A percentile compares a stretch with the other conserved stretches of the same genome.
These are phyloP conservation scores for Capsicum baccatum DNA, from an alignment of 257 asterid genomes.

Conservation along the genomic window DNA sequence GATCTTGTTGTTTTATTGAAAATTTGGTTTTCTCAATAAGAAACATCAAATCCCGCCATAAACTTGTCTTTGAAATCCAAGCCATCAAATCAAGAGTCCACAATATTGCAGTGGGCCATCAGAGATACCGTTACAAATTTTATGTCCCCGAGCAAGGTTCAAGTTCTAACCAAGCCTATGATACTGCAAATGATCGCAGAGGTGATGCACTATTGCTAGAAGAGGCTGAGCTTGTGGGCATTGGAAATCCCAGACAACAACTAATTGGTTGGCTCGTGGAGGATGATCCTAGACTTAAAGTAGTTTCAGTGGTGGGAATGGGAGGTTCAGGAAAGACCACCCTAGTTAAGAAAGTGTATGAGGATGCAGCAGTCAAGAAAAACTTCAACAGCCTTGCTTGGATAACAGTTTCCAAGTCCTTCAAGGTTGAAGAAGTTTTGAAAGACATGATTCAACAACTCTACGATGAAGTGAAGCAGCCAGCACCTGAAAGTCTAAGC, in stretches of 20 bases:
- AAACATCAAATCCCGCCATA: conserved; percentile 28
- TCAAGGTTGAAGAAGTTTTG: conserved; percentile 32
- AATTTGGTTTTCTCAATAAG: conserved; percentile 5
- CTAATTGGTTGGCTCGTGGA: no score
- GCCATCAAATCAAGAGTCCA: conserved; percentile 25
- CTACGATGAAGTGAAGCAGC: conserved; percentile 26
- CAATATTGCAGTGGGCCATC: conserved; percentile 30
- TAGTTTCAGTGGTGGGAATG: conserved; percentile 24
- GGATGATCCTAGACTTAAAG: conserved; percentile 1
- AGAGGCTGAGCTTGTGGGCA: conserved; percentile 45
- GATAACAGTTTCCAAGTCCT: conserved; percentile 42
- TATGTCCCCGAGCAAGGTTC: neutral
- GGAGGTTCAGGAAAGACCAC: no score
- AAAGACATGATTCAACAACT: conserved; percentile 37
- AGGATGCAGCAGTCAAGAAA: conserved; percentile 24
- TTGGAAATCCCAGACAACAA: conserved; percentile 31
- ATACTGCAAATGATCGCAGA: conserved; percentile 28
- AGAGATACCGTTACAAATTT: conserved; percentile 29
- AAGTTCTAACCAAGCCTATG: conserved; percentile 9
- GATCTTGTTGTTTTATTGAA: conserved; percentile 23
- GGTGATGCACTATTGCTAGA: conserved; percentile 40
- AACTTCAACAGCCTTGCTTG: conserved; percentile 38
- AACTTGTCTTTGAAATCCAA: conserved; percentile 35
- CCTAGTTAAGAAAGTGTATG: no score
- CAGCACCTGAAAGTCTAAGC: conserved; percentile 23